Evolutionary conservation across 768 basidiomycete genomes (phyloP).

Genomic region (Trametes punicea): DNA sequence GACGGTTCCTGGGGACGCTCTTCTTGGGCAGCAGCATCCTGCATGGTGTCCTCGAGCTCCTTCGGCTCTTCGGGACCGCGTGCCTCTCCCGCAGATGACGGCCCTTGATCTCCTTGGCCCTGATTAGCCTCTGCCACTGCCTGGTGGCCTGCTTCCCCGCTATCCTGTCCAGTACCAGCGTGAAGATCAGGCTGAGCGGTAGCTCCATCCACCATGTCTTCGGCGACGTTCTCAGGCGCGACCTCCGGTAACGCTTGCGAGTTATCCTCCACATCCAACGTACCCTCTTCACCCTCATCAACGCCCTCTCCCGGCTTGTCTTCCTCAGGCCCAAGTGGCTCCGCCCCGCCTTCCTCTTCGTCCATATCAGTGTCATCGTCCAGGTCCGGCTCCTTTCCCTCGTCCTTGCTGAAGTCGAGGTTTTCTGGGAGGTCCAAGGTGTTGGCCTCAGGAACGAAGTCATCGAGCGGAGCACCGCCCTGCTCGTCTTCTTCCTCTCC

Average conservation of each 20-base stretch:
- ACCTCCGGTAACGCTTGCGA: slow-evolving; percentile 32
- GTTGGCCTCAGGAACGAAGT: slow-evolving; percentile 73
- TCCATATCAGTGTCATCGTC: slow-evolving; percentile 28
- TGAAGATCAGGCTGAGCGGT: slow-evolving; percentile 39
- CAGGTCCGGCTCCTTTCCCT: slow-evolving; percentile 3
- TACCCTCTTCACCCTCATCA: slow-evolving; percentile 24
- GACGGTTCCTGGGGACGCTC: slow-evolving; percentile 7
- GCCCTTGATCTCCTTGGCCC: slow-evolving; percentile 7
- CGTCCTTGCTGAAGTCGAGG: slow-evolving; percentile 50
- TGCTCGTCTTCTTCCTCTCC: slow-evolving; percentile 39
- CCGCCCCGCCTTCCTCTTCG: slow-evolving; percentile 25
- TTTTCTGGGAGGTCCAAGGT: slow-evolving; percentile 89
- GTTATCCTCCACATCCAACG: slow-evolving; percentile 29
- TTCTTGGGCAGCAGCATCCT: not conserved
- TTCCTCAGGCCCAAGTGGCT: slow-evolving; percentile 27
- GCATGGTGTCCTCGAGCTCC: not conserved
- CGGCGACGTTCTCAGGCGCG: slow-evolving; percentile 42
- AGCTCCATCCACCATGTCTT: slow-evolving; percentile 36
- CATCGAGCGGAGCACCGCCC: slow-evolving; percentile 69
- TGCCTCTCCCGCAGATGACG: not conserved
- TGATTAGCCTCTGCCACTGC: slow-evolving; percentile 13
- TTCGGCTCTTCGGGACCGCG: not conserved
- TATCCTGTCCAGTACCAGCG: slow-evolving; percentile 26
- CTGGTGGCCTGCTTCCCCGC: slow-evolving; percentile 10
- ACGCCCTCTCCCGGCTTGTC: slow-evolving; percentile 31